Evolutionary conservation across 352 stramenopile genomes (phyloP).

Genomic region (Phytophthora fragariaefolia): DNA sequence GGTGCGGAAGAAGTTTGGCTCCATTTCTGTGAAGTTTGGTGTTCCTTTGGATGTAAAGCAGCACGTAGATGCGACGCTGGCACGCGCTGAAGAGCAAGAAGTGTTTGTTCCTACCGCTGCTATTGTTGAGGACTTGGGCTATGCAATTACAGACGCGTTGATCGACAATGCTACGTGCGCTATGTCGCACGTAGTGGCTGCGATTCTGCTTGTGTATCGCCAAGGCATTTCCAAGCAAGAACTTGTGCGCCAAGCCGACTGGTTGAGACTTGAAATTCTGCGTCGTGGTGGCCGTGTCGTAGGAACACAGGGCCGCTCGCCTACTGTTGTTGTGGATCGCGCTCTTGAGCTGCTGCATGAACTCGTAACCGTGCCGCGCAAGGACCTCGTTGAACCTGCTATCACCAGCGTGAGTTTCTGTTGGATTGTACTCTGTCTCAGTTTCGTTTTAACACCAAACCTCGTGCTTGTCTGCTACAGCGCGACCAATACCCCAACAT

Average conservation of each 20-base stretch:
- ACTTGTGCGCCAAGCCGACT: slow-evolving; percentile 76
- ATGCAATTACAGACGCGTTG: slow-evolving; percentile 78
- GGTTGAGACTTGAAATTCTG: slow-evolving; percentile 76
- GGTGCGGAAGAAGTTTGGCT: slow-evolving; percentile 83
- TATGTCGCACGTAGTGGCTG: slow-evolving; percentile 75
- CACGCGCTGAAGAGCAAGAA: slow-evolving; percentile 39
- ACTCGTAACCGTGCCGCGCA: slow-evolving; percentile 73
- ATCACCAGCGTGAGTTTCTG: slow-evolving; percentile 65
- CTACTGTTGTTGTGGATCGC: slow-evolving; percentile 68
- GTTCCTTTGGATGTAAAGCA: slow-evolving; percentile 70
- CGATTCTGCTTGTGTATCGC: slow-evolving; percentile 80
- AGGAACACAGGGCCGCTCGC: slow-evolving; percentile 71
- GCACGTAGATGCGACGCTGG: slow-evolving; percentile 43
- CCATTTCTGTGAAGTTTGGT: slow-evolving; percentile 81
- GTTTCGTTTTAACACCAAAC: slow-evolving; percentile 15
- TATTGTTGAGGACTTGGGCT: slow-evolving; percentile 73
- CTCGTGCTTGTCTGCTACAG: slow-evolving; percentile 35
- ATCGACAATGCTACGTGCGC: slow-evolving; percentile 72
- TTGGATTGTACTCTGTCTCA: neutral
- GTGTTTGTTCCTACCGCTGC: slow-evolving; percentile 38
- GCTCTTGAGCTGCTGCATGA: slow-evolving; percentile 73
- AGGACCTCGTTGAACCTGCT: slow-evolving; percentile 81
- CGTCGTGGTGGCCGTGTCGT: slow-evolving; percentile 73
- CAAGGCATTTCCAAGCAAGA: slow-evolving; percentile 78
- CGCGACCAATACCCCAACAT: slow-evolving; percentile 87